Base-by-base conservation (phyloP, 192 early-diverging fungal species). In the Polychytrium aggregatum region DNA sequence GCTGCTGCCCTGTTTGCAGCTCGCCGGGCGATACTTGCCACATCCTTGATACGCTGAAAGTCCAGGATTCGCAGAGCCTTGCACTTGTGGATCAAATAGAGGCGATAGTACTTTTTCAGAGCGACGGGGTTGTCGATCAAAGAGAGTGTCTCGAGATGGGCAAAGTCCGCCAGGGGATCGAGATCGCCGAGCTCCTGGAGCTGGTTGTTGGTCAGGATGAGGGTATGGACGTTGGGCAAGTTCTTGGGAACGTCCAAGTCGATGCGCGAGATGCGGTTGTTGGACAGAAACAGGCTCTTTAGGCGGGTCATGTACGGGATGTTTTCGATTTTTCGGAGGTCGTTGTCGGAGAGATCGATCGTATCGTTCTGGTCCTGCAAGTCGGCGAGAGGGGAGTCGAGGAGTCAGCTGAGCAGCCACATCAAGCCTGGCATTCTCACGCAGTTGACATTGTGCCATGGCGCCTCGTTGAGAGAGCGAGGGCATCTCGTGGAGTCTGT, bases 301-400 rank as follows among this genome's bases (percentile, higher is more conserved):
- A 99, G 76, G 14, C 91, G 81, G 1, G 53, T 31, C 50, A 97
- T 74, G 9, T 60, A 64, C 6, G 96, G 96, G 48, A 99, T 96
- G 63, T 92, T 89, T 38, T 82, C 82, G 2, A 99, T 65, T 5
- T 73, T 55, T 18, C 84, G 72, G 29, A 99, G 67, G 26, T 89
- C 88, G 63, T 99, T 99, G 61, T 90, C 78, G 46, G 88, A 87
- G 28, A 99, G 66, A 63, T 99, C 89, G 36, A 99, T 68, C 9
- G 87, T 73, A 62, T 97, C 93, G 72, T 96, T 82, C 44, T 78
- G 71, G 60, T 99, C 88, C 80, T 87, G 41, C 24, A 45, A 16
- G 6, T 37, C 30, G 13, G 34, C 24, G 33, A 50, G 39, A 5
- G 34, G 39, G 22, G 26, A 18, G 9, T 47, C 17, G 36, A 0